Evolutionary conservation across 1,284 basidiomycete genomes (phyloP).

Genomic region (Entoloma clypeatum): DNA sequence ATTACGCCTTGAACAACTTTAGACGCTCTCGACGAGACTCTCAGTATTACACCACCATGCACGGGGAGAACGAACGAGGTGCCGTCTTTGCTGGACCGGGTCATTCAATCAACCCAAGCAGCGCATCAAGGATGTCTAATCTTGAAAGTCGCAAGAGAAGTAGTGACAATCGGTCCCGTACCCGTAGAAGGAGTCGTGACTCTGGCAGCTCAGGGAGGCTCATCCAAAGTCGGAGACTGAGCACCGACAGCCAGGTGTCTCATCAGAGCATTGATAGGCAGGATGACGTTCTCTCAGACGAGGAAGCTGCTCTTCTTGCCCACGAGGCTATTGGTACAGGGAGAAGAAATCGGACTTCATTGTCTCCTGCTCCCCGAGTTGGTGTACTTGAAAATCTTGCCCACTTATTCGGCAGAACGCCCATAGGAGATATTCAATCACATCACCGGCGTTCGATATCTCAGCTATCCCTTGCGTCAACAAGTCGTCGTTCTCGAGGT

Average conservation of each 20-base stretch:
- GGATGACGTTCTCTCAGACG: conserved; percentile 25
- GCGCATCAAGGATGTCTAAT: conserved; percentile 72
- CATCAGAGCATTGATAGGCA: conserved; percentile 30
- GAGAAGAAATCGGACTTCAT: conserved; percentile 28
- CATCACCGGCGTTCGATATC: conserved; percentile 52
- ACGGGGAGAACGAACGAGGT: conserved; percentile 54
- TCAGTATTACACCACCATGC: conserved; percentile 50
- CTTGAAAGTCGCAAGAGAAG: conserved; percentile 54
- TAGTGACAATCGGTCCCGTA: conserved; percentile 46
- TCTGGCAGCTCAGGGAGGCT: conserved; percentile 30
- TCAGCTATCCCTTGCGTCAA: conserved; percentile 47
- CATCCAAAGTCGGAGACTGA: conserved; percentile 38
- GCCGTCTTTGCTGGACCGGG: conserved; percentile 77
- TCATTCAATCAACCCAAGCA: conserved; percentile 67
- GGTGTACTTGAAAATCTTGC: conserved; percentile 68
- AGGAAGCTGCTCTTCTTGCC: conserved; percentile 25
- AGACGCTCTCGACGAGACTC: conserved; percentile 61
- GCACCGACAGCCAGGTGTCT: conserved; percentile 47
- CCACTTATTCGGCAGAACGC: conserved; percentile 58
- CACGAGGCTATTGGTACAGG: conserved; percentile 24
- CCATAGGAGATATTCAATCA: conserved; percentile 37
- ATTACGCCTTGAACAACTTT: conserved; percentile 47
- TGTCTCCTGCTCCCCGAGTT: conserved; percentile 39
- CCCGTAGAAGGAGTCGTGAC: conserved; percentile 52
- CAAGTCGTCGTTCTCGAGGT: conserved; percentile 49